Base-by-base conservation (phyloP, 306 rosid species). In the Castanea mollissima region DNA sequence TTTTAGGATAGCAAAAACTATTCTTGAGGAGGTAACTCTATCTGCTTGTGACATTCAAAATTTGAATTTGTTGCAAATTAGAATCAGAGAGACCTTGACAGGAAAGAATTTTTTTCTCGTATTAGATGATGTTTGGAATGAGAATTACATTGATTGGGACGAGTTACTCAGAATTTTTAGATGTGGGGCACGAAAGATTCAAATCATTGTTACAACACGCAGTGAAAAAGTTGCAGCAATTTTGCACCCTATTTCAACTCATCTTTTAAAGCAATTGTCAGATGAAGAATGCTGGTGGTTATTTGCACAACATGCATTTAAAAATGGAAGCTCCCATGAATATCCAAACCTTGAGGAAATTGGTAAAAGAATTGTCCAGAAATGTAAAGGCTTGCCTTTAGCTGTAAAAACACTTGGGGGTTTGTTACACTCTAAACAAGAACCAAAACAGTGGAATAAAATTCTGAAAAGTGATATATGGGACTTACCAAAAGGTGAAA, bases 371-470 rank as follows among this genome's bases (percentile, higher is more conserved):
- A 81, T 81, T 6, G 55, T 60, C 6, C 21, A 51, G 23, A 81
- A 69, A 60, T 55, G 80, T 32, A 69, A 74, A 44, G 84, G 84
- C n/a, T 38, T 81, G 3, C 71, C 84, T 3, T 29, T 75, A 46
- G 76, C 84, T 6, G 75, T 60, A 58, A 81, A 81, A 75, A 58
- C 65, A 10, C 69, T 81, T 62, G 84, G 80, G 20, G 71, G 76
- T 46, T 21, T 58, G 1, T 5, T 81, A 70, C 29, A 54, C 4
- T 49, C 55, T 7, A 69, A 75, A 57, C 19, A 54, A 58, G 49
- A 31, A 12, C 64, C 41, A 44, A 6, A 4, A 1, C 63, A 75
- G 51, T 81, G 79, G 84, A 1, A 14, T 23, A 7, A 13, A 10
- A 20, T 81, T 44, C 62, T 15, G 64, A 51, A 56, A 2, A 57